Percentiles rank a stretch among this genome's conserved stretches.
phyloP scores from a whole-genome alignment of 192 early-diverging fungal genomes.

The Podila clonocystis region DNA sequence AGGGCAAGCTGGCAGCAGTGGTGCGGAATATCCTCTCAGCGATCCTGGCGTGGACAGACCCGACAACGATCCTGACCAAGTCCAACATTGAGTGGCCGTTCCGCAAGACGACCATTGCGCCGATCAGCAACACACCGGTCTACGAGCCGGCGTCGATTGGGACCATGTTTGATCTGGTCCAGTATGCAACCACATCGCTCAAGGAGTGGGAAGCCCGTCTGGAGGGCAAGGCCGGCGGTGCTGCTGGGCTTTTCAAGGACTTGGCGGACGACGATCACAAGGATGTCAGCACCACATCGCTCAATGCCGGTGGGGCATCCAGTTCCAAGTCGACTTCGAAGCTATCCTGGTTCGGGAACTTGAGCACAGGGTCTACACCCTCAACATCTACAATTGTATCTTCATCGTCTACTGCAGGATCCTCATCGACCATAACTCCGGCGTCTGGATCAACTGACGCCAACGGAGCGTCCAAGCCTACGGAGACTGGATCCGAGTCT shows the following conservation, averaged over 20 bases:
- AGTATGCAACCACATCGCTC: conserved; percentile 46
- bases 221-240: conserved; percentile 47
- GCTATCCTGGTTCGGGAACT: conserved; percentile 34
- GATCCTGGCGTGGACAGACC: conserved; percentile 50
- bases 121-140: conserved; percentile 33
- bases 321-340: conserved; percentile 26
- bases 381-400: background rate
- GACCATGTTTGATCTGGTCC: conserved; percentile 50
- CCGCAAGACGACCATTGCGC: conserved; percentile 52
- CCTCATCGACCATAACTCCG: background rate
- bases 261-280: conserved; percentile 33
- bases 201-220: conserved; percentile 50
- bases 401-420: background rate
- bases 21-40: conserved; percentile 48
- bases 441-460: too few species aligned
- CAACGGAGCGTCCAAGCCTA: background rate
- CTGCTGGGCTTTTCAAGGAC: conserved; percentile 39
- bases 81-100: conserved; percentile 52
- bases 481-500: conserved; percentile 2
- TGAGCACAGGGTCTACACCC: background rate
- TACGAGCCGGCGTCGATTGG: conserved; percentile 52
- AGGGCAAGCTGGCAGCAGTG: conserved; percentile 39
- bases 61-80: conserved; percentile 36
- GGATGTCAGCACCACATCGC: conserved; percentile 8
- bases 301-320: background rate